Conservation (phyloP, 306 rosid genomes). For the Pyrus betulifolia region DNA sequence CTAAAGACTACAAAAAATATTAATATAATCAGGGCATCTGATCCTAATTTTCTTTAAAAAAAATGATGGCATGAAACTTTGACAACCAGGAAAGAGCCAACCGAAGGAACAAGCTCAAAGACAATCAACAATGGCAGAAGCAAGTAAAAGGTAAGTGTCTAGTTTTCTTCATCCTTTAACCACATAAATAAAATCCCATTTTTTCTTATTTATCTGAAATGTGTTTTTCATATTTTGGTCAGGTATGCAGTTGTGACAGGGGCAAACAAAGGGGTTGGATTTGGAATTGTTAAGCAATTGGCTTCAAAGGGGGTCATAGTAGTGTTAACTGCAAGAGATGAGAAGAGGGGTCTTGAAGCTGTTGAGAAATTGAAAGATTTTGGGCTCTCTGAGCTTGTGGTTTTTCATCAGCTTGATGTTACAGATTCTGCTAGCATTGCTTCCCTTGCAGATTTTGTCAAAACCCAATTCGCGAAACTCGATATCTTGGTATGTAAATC, state of each 20-base stretch:
- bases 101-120: too few species aligned
- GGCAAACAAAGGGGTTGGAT: constrained; percentile 28
- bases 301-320: constrained; percentile 2
- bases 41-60: too few species aligned
- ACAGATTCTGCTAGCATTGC: constrained; percentile 14
- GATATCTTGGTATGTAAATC: constrained; percentile 10
- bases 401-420: constrained; percentile 40
- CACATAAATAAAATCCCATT: too few species aligned
- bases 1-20: too few species aligned
- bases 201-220: background rate
- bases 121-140: too few species aligned
- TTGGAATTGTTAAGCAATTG: constrained; percentile 10
- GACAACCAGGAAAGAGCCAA: too few species aligned
- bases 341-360: constrained; percentile 19
- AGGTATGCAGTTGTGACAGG: constrained; percentile 39
- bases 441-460: constrained; percentile 25
- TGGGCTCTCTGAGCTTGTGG: constrained; percentile 8
- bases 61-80: too few species aligned
- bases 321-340: constrained; percentile 8
- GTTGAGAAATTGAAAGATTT: constrained; percentile 15
- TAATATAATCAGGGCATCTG: too few species aligned
- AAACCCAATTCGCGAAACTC: constrained; percentile 21
- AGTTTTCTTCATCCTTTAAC: too few species aligned
- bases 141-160: too few species aligned
- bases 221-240: background rate